These are phyloP conservation scores for Fraxinus ornus DNA, from an alignment of 305 asterid species.

Conservation along the genomic window DNA sequence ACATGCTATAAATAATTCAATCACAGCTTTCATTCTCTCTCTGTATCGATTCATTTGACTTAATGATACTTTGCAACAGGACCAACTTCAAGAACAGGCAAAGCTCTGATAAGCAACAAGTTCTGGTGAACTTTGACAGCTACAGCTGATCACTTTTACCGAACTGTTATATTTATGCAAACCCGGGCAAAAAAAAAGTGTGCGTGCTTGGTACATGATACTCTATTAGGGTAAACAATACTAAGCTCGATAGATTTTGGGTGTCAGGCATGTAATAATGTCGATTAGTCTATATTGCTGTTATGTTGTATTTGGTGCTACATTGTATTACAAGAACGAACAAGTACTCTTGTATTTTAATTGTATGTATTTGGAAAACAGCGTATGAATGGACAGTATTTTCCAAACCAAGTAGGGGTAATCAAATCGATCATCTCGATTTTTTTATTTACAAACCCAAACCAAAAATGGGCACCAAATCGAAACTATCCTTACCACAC, in stretches of 20 bases:
- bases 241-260: background rate
- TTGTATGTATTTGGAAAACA: background rate
- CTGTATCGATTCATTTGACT: constrained; percentile 5
- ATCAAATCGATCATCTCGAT: background rate
- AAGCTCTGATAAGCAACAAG: constrained; percentile 29
- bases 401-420: background rate
- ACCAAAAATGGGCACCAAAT: background rate
- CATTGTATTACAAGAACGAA: background rate
- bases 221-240: background rate
- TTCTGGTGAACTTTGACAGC: background rate
- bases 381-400: background rate
- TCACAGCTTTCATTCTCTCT: background rate
- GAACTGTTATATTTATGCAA: background rate
- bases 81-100: constrained; percentile 70
- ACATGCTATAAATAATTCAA: background rate
- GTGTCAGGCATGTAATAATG: background rate
- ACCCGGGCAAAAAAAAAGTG: background rate
- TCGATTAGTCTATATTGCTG: background rate
- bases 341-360: background rate
- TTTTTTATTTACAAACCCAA: background rate
- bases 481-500: background rate
- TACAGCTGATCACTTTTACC: background rate
- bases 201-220: background rate
- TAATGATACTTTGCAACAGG: constrained; percentile 41
- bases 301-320: background rate